These are phyloP conservation scores for Obba rivulosa DNA, from an alignment of 768 basidiomycete genomes.

Conservation along the genomic window DNA sequence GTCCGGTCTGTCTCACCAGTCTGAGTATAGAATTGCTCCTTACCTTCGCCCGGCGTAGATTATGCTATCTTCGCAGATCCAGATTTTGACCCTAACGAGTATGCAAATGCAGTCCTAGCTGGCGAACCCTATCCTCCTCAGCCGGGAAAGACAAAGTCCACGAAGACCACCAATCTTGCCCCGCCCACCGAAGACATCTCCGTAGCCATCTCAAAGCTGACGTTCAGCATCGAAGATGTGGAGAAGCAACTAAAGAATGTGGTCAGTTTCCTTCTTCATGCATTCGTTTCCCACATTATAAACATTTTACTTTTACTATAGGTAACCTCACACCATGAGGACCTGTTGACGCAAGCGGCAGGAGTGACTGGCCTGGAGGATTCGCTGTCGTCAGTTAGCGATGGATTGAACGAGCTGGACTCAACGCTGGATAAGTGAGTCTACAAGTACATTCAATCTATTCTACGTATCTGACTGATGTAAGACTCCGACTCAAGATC, in stretches of 20 bases:
- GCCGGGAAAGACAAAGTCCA: constrained; percentile 25
- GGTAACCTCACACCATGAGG: constrained; percentile 82
- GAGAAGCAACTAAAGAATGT: constrained; percentile 83
- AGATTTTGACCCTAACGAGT: constrained; percentile 83
- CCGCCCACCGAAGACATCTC: constrained; percentile 83
- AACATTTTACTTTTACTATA: constrained; percentile 21
- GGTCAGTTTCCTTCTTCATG: constrained; percentile 37
- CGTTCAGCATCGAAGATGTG: constrained; percentile 86
- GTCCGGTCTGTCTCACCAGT: constrained; percentile 13
- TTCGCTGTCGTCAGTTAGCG: constrained; percentile 59
- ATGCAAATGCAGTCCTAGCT: constrained; percentile 86
- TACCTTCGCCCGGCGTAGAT: constrained; percentile 11
- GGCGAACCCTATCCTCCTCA: constrained; percentile 67
- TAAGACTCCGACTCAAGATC: constrained; percentile 80
- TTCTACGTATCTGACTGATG: constrained; percentile 3
- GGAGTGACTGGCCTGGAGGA: constrained; percentile 66
- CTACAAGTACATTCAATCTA: neutral
- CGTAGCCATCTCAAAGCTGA: constrained; percentile 82
- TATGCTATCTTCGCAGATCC: constrained; percentile 65
- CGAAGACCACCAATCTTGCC: constrained; percentile 38
- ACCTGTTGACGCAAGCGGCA: constrained; percentile 77
- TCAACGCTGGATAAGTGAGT: constrained; percentile 71
- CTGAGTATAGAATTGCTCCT: neutral
- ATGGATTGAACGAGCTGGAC: constrained; percentile 71
- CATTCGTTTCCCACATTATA: neutral